Evolutionary conservation across 331 rosid species (phyloP).

Genomic region (Malus hybrid): DNA sequence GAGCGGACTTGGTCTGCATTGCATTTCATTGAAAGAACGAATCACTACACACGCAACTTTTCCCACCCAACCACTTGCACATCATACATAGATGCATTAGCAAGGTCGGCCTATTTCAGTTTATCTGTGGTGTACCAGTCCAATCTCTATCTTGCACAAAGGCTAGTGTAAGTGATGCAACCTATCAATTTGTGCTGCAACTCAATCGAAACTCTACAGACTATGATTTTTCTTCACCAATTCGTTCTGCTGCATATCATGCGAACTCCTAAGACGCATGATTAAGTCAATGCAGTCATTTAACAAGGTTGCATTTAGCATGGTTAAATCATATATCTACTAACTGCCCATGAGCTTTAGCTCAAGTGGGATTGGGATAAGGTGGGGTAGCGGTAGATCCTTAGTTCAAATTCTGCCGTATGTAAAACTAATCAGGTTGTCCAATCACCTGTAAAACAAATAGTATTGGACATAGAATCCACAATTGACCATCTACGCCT

Average conservation of each 20-base stretch:
- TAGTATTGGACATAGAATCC: constrained; percentile 90
- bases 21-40: not conserved
- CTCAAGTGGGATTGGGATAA: not conserved
- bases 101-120: not conserved
- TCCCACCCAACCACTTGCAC: not conserved
- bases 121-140: not conserved
- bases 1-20: not conserved
- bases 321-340: not conserved
- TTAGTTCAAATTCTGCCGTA: not conserved
- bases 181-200: not conserved
- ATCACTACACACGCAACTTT: not conserved
- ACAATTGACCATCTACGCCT: constrained; percentile 91
- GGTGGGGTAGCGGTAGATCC: not conserved
- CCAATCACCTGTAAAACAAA: constrained; percentile 78
- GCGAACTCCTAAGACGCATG: not conserved
- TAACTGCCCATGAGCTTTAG: not conserved
- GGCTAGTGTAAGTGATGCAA: not conserved
- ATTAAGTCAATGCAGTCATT: not conserved
- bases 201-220: not conserved
- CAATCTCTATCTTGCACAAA: not conserved
- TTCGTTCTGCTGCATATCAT: not conserved
- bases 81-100: not conserved
- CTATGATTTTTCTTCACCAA: not conserved
- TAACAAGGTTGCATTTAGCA: not conserved
- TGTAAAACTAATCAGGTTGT: not conserved